Conservation (phyloP, 331 rosid species). For the Rosa hybrid region DNA sequence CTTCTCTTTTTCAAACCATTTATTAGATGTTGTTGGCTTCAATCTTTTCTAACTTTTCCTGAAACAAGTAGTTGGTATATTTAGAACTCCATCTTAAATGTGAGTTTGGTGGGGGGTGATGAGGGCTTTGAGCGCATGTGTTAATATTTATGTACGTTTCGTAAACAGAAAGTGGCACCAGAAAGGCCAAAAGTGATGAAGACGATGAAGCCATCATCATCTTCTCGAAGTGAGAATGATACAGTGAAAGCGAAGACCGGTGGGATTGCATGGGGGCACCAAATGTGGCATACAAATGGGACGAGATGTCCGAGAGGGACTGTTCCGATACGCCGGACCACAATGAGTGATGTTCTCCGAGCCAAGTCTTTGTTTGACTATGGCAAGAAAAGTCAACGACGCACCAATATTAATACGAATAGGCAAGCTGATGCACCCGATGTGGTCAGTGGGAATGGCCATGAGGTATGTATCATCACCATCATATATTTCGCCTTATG, state of each 20-base stretch:
- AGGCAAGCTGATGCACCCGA: slow-evolving; percentile 61
- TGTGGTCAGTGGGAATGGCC: slow-evolving; percentile 72
- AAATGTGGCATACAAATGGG: slow-evolving; percentile 87
- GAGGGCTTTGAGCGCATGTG: background rate
- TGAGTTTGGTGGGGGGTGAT: background rate
- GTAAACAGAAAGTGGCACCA: slow-evolving; percentile 54
- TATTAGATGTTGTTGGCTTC: slow-evolving; percentile 5
- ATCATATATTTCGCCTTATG: background rate
- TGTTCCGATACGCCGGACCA: slow-evolving; percentile 73
- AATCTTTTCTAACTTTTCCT: background rate
- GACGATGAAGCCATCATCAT: background rate
- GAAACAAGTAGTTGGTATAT: background rate
- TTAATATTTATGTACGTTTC: background rate
- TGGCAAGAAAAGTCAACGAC: slow-evolving; percentile 64
- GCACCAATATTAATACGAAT: slow-evolving; percentile 1
- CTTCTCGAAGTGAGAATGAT: background rate
- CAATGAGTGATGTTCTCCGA: slow-evolving; percentile 64
- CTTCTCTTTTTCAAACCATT: background rate
- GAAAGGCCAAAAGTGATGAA: slow-evolving; percentile 48
- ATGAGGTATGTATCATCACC: slow-evolving; percentile 56
- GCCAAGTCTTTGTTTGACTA: slow-evolving; percentile 76
- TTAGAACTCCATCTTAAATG: slow-evolving; percentile 3
- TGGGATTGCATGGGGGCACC: slow-evolving; percentile 38
- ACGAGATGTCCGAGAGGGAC: slow-evolving; percentile 80
- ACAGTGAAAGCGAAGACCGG: background rate